Base-by-base conservation (phyloP, 202 grass and related monocot genomes). In the Carex sylvatica region DNA sequence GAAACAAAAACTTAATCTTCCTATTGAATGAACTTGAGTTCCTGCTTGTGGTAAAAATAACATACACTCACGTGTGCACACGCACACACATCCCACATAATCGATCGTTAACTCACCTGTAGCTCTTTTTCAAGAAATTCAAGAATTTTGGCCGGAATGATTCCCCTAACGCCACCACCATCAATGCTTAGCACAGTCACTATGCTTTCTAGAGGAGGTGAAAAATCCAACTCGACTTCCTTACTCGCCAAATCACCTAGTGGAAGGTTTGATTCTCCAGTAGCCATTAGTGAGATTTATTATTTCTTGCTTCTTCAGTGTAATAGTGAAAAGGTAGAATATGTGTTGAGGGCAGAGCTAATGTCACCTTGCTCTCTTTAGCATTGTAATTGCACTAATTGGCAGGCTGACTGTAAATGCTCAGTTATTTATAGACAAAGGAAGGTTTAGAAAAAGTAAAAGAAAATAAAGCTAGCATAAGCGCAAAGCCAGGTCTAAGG, bases 91-190 rank as follows among this genome's bases (percentile, higher is more conserved):
- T 53, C 8, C n/a, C 9, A 54, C 2, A 77, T 0, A 58, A 77
- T 36, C 33, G 13, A 76, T 35, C 12, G 6, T 4, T 8, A 51
- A 20, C 78, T 49, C 6, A 80, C 78, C 86, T 66, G 88, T 35
- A 93, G 86, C 80, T 87, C 79, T 23, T 78, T 52, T 74, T 93
- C 91, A 9, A 87, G 78, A 64, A 81, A 91, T 61, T 75, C 33
- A 30, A 91, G 51, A 30, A 91, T 53, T 36, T 70, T 65, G 74
- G 80, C 88, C 18, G 91, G 91, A 47, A 92, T 92, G 78, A 89
- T 82, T 31, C 91, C 88, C 69, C 88, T 85, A 20, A 87, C 83
- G 10, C 89, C 90, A 47, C 90, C 89, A 36, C 89, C 91, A 80
- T 89, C 91, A 6, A 89, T 85, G 54, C 83, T 84, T 51, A 93